These are phyloP conservation scores for Globisporangium nunn DNA, from an alignment of 352 stramenopile genomes.

Conservation along the genomic window DNA sequence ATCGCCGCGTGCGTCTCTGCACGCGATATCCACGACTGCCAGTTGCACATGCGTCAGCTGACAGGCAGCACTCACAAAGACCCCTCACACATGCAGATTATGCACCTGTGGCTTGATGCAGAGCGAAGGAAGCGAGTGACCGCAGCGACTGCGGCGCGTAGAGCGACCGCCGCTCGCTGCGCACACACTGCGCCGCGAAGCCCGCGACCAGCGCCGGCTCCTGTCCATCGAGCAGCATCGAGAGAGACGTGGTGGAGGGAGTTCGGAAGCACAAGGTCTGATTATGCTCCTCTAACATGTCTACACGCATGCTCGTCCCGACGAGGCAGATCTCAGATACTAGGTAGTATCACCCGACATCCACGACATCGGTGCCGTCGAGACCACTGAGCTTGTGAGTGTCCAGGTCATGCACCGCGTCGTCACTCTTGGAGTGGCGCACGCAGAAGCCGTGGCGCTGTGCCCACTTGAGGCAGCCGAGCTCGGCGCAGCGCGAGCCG, in stretches of 20 bases:
- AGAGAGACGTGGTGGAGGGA: too few species aligned
- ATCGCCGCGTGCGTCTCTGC: slow-evolving; percentile 29
- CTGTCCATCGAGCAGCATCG: slow-evolving; percentile 1
- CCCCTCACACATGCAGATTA: too few species aligned
- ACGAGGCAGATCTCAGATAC: too few species aligned
- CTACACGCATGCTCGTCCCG: too few species aligned
- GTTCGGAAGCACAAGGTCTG: too few species aligned
- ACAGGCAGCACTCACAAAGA: too few species aligned
- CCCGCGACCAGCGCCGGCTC: slow-evolving; percentile 18
- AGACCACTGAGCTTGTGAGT: too few species aligned
- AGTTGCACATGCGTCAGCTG: too few species aligned
- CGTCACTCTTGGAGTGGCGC: slow-evolving; percentile 50
- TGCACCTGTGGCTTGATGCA: slow-evolving; percentile 30
- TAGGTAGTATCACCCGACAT: too few species aligned
- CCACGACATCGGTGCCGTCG: too few species aligned
- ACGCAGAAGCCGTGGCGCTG: slow-evolving; percentile 71
- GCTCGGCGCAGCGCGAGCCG: slow-evolving; percentile 64
- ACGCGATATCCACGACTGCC: slow-evolving; percentile 74
- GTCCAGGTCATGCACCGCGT: not conserved
- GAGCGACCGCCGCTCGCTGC: slow-evolving; percentile 9
- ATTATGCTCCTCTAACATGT: too few species aligned
- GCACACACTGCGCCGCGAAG: slow-evolving; percentile 34
- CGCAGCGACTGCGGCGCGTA: slow-evolving; percentile 22
- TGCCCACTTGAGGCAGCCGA: slow-evolving; percentile 65
- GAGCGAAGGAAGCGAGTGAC: slow-evolving; percentile 17